These are phyloP conservation scores for Acanthamoeba castellanii DNA, from an alignment of 208 protist genomes.

Conservation along the genomic window DNA sequence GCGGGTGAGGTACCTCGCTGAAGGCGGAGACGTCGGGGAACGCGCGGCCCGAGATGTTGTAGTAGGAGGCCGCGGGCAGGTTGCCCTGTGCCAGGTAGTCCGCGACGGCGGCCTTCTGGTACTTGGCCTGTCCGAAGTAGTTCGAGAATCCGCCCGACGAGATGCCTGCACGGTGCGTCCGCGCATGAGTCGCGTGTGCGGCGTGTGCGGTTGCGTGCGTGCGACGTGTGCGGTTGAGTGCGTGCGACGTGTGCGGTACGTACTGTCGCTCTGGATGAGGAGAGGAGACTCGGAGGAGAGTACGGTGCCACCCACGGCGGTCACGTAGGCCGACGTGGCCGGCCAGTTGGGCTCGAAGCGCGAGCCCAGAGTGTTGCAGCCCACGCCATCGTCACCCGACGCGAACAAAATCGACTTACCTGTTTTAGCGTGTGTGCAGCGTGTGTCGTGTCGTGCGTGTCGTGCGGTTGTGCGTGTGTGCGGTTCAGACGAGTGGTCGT, in stretches of 20 bases:
- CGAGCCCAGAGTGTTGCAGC: slow-evolving; percentile 17
- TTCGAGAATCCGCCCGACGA: slow-evolving; percentile 74
- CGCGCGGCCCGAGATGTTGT: slow-evolving; percentile 63
- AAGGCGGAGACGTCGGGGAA: slow-evolving; percentile 80
- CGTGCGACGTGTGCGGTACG: neutral
- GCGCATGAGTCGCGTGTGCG: neutral
- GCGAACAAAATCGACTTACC: slow-evolving; percentile 35
- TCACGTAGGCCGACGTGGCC: slow-evolving; percentile 74
- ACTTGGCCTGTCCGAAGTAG: neutral
- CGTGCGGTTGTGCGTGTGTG: neutral
- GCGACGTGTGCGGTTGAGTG: neutral
- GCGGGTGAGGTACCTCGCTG: neutral
- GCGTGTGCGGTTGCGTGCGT: neutral
- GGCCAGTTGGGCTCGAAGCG: slow-evolving; percentile 71
- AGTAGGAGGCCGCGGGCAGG: slow-evolving; percentile 47
- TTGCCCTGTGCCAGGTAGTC: neutral
- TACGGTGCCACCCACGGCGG: slow-evolving; percentile 78
- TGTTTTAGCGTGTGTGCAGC: neutral
- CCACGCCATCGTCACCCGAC: slow-evolving; percentile 51
- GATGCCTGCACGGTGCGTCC: neutral
- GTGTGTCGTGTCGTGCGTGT: neutral
- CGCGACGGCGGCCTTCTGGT: neutral
- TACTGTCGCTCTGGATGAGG: slow-evolving; percentile 49
- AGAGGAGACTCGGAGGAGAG: slow-evolving; percentile 17
- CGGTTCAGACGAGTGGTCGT: too few species aligned